Base-by-base conservation (phyloP, 2,329 filamentous ascomycete species). In the Paracorniculantispora psalliotae region DNA sequence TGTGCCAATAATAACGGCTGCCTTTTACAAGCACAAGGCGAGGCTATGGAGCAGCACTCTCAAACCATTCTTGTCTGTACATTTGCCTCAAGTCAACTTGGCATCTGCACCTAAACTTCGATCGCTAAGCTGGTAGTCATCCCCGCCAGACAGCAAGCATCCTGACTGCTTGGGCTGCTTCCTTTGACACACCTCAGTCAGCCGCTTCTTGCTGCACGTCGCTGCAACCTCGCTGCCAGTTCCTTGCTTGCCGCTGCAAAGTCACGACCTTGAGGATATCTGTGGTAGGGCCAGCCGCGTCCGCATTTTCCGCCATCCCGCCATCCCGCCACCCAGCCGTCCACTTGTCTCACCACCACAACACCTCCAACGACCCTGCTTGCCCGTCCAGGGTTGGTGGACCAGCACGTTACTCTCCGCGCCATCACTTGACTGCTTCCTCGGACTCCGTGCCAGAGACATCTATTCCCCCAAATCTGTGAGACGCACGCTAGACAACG, bases 401-500 rank as follows among this genome's bases (percentile, higher is more conserved):
- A 57, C 55, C 46, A 44, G 55, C 35, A 43, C 35, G 35, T 25
- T 44, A n/a, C 44, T 17, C 54, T 49, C 25, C 25, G 21, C 55
- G 47, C 46, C 43, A 44, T 50, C 46, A 50, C 55, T 57, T 50
- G 55, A 44, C 46, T 44, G 37, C 23, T 25, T 35, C 37, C 25
- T 19, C 12, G 7, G 28, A 7, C 39, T 17, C 44, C n/a, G 26
- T 46, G 28, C n/a, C 19, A 51, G 47, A 57, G 55, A 57, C 55
- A 51, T 51, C 37, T 57, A 57, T 43, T 50, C 50, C 37, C 55
- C 55, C 55, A 57, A 26, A 43, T 57, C 55, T 51, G 55, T 57
- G 55, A 57, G 55, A 57, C 46, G 46, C 55, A 50, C 55, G 55
- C 46, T 51, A 51, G 46, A 57, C 55, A 51, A 43, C 55, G 47